These are phyloP conservation scores for Calonectria pseudoturangicola DNA, from an alignment of 2,329 filamentous ascomycete genomes.

Conservation along the genomic window DNA sequence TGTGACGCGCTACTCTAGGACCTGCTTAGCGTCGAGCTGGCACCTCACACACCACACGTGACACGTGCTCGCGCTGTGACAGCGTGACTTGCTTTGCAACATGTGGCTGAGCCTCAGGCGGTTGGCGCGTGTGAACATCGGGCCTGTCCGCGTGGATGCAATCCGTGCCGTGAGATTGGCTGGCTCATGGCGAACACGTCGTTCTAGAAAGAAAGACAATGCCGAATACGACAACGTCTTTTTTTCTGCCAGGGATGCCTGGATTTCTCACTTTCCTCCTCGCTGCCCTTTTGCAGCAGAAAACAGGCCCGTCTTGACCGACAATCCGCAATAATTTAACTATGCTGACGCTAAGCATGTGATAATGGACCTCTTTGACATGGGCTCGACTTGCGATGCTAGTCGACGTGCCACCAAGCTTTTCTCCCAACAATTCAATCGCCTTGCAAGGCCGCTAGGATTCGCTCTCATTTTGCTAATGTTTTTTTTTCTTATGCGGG, in stretches of 20 bases:
- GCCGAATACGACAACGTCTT: constrained; percentile 23
- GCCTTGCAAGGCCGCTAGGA: neutral
- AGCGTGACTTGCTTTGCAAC: constrained; percentile 9
- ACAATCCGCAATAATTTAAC: constrained; percentile 21
- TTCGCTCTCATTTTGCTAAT: neutral
- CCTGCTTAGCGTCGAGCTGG: constrained; percentile 42
- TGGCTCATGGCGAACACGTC: constrained; percentile 5
- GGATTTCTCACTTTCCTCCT: neutral
- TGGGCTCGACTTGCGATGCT: constrained; percentile 3
- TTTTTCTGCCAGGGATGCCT: neutral
- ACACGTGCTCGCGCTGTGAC: constrained; percentile 32
- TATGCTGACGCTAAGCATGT: constrained; percentile 20
- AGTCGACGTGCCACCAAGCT: neutral
- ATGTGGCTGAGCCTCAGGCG: constrained; percentile 33
- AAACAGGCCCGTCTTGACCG: neutral
- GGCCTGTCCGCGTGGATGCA: constrained; percentile 32
- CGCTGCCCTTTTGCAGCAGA: neutral
- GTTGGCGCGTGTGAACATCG: constrained; percentile 25
- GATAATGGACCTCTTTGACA: constrained; percentile 23
- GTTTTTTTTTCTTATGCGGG: neutral
- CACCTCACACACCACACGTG: constrained; percentile 53
- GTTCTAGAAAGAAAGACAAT: constrained; percentile 1
- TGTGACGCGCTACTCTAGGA: constrained; percentile 49
- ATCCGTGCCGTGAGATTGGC: constrained; percentile 30
- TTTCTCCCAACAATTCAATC: constrained; percentile 16